Evolutionary conservation across 352 stramenopile species (phyloP), one percentile per base, ranked within the genome.

Genomic region (Phytopythium helicoides): DNA sequence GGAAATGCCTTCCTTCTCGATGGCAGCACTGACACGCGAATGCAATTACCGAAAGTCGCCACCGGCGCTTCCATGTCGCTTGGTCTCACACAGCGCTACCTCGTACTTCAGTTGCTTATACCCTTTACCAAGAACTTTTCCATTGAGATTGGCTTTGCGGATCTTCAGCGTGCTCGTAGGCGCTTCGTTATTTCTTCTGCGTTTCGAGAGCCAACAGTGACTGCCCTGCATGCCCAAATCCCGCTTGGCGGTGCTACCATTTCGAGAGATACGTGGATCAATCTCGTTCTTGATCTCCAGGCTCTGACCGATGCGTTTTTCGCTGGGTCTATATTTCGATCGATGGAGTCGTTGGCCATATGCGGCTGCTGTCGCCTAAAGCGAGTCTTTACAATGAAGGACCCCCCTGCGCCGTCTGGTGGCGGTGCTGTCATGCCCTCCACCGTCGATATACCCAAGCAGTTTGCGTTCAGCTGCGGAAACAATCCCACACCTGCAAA

Each of bases 371-470:
- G 81, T 47, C 68, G 76, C 9, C 64, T 94, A 16, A 90, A 91
- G 56, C 76, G 81, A 6, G 68, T 95, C 34, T 95, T 95, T 55
- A 94, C 84, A 6, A 90, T 92, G 72, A 95, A 94, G 39, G 81
- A 95, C 33, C 76, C 78, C 8, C 86, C 86, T 0, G 51, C 42
- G 23, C 62, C 66, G 26, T 62, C 62, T 12, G 22, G 47, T 58
- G 64, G 26, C 53, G 39, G 9, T 42, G 65, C 21, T 6, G 12
- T 0, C 12, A 49, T 54, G 54, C 18, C 58, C 51, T 22, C 76
- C 71, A 55, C 72, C 66, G 19, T n/a, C 10, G 74, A 84, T 16
- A 87, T 90, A n/a, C 80, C 78, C 1, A 66, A 66, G 22, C 76
- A 88, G 38, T 91, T 90, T n/a, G 45, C 79, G 9, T 87, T 90